Evolutionary conservation across 345 rosid species (phyloP), one percentile per base, ranked within the genome.

Genomic region (Moricandia moricandioides): DNA sequence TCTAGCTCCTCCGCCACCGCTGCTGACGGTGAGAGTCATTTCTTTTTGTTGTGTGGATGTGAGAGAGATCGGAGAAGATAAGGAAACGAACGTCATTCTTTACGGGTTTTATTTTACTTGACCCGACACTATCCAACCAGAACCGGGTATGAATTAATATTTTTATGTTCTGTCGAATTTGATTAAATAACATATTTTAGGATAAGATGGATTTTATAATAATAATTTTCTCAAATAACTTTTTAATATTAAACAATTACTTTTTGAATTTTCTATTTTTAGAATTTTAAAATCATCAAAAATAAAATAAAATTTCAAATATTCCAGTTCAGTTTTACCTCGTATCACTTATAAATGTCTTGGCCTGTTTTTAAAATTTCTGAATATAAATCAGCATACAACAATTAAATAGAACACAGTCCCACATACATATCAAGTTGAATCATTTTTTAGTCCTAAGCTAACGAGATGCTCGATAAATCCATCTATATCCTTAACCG

Each of bases 21-120:
- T 77, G 83, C 81, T 80, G 40, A 82, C 73, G 73, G 86, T 78
- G 75, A 90, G 86, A 62, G 88, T 81, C 93, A 89, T 83, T 68
- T 40, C 13, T 0, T 29, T n/a, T 18, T 10, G 18, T 58, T 72
- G 80, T 77, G 81, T 63, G 86, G 84, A 43, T n/a, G 60, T 55
- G 14, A 24, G 49, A 31, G 66, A 73, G 68, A 5, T 73, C 67
- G 33, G 18, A 62, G 30, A 62, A 78, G 79, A 68, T 72, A 77
- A 72, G 83, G 27, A 54, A 70, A 9, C 21, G 13, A 9, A 57
- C 39, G 43, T 59, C 9, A 5, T 43, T 65, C 13, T 55, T 21
- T 16, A 14, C 65, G 62, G 58, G 65, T 63, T 49, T 37, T 47
- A 45, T 5, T 33, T 5, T 43, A 55, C 17, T 74, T 35, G 54